phyloP scores from a whole-genome alignment of 2,329 filamentous ascomycete species.

The Fusarium sulawesiense region DNA sequence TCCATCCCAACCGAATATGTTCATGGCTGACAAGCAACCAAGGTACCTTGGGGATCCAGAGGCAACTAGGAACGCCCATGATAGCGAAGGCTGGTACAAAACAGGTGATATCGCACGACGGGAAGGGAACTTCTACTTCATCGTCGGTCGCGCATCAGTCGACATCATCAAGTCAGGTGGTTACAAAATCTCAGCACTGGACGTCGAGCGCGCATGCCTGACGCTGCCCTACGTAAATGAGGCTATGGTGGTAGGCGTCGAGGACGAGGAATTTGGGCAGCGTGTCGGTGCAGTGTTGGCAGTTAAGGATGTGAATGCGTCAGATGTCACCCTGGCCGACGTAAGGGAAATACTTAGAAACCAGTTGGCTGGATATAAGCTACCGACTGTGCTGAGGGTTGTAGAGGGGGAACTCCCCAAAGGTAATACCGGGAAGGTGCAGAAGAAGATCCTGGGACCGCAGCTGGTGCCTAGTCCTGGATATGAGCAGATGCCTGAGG shows the following conservation, averaged over 20 bases:
- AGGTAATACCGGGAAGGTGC: not conserved
- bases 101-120: not conserved
- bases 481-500: not conserved
- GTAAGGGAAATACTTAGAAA: not conserved
- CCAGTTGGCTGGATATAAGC: not conserved
- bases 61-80: not conserved
- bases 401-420: not conserved
- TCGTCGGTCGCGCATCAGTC: constrained; percentile 1
- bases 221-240: not conserved
- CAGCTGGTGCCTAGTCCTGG: not conserved
- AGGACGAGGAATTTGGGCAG: not conserved
- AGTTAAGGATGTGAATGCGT: not conserved
- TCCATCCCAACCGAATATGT: no score
- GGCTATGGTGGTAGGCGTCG: not conserved
- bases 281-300: not conserved
- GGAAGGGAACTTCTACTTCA: not conserved
- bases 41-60: not conserved
- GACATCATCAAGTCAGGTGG: constrained; percentile 3
- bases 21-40: not conserved
- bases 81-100: not conserved
- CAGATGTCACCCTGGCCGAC: not conserved
- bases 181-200: not conserved
- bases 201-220: not conserved
- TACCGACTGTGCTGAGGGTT: not conserved
- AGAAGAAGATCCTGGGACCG: not conserved